Conservation (phyloP, 345 rosid genomes). For the Eutrema japonicum region DNA sequence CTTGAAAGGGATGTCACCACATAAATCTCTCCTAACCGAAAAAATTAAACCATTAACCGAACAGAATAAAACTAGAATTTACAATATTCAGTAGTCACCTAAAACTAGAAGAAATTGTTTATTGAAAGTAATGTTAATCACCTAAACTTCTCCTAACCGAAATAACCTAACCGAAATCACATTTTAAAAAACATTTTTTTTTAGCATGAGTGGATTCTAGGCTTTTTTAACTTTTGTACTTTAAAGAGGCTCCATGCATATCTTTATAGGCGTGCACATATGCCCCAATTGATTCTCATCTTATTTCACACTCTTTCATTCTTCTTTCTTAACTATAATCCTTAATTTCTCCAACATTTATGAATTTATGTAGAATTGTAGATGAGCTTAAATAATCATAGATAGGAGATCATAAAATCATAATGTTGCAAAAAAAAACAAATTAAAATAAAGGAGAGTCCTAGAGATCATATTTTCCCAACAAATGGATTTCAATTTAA, state of each 20-base stretch:
- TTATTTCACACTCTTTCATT: constrained; percentile 30
- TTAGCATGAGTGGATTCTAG: constrained; percentile 34
- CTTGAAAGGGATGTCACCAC: constrained; percentile 32
- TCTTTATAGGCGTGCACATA: constrained; percentile 46
- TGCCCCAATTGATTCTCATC: constrained; percentile 37
- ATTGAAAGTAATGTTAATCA: constrained; percentile 20
- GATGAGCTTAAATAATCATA: constrained; percentile 13
- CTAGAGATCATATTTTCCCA: constrained; percentile 1
- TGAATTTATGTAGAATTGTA: constrained; percentile 2
- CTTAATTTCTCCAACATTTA: constrained; percentile 30
- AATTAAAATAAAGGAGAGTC: neutral
- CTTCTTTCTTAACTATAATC: constrained; percentile 21
- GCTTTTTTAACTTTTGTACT: constrained; percentile 39
- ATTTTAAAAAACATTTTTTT: neutral
- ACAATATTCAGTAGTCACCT: constrained; percentile 2
- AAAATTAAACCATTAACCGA: neutral
- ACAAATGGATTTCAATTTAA: constrained; percentile 14
- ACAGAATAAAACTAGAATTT: neutral
- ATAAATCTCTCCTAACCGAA: constrained; percentile 32
- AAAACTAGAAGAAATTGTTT: constrained; percentile 12
- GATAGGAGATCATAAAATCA: neutral
- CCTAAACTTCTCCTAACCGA: constrained; percentile 33
- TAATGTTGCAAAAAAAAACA: neutral
- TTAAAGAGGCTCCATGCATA: constrained; percentile 42
- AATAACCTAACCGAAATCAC: constrained; percentile 2